phyloP scores from a whole-genome alignment of 2,329 filamentous ascomycete species.

The Zymoseptoria ardabiliae region DNA sequence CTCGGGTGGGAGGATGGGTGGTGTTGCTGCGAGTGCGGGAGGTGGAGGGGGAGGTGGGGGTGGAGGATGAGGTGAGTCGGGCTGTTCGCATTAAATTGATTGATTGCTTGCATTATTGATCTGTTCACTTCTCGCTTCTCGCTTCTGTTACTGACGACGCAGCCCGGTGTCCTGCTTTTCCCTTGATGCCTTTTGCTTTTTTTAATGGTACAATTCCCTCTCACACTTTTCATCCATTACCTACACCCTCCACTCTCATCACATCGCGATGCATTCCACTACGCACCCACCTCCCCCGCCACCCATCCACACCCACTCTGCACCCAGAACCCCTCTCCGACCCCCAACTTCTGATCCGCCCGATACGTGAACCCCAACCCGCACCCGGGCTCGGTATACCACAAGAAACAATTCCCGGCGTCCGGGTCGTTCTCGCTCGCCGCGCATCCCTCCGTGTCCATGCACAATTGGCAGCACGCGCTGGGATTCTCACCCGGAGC shows the following conservation, averaged over 20 bases:
- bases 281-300: slow-evolving; percentile 4
- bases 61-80: not conserved
- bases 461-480: slow-evolving; percentile 23
- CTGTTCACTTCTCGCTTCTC: too few relatives aligned
- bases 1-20: too few relatives aligned
- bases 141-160: too few relatives aligned
- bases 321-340: slow-evolving; percentile 19
- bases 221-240: not conserved
- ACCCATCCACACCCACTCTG: slow-evolving; percentile 23
- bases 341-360: slow-evolving; percentile 13
- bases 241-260: not conserved
- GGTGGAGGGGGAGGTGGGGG: too few relatives aligned
- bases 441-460: slow-evolving; percentile 20
- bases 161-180: too few relatives aligned
- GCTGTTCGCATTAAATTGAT: not conserved
- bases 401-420: slow-evolving; percentile 24
- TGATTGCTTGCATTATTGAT: too few relatives aligned
- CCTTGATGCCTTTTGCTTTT: too few relatives aligned
- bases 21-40: not conserved
- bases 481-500: slow-evolving; percentile 19
- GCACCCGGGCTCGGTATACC: slow-evolving; percentile 19
- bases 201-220: not conserved
- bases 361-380: slow-evolving; percentile 21
- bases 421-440: slow-evolving; percentile 21
- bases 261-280: too few relatives aligned